These are phyloP conservation scores for Mediolabrus comicus DNA, from an alignment of 108 stramenopile species.

Conservation along the genomic window DNA sequence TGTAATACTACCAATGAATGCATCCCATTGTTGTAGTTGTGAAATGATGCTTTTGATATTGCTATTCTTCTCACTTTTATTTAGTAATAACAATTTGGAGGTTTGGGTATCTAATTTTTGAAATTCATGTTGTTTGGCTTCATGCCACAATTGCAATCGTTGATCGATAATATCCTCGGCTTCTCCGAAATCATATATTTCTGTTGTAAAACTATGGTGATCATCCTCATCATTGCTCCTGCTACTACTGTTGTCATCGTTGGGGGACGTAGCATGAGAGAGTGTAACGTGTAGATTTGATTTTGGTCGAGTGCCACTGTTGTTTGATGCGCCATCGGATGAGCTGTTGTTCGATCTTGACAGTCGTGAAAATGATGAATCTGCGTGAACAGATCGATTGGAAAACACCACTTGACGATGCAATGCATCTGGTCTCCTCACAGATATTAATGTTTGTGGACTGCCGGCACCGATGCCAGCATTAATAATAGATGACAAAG, in stretches of 20 bases:
- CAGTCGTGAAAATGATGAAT: not conserved
- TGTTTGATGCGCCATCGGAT: not conserved
- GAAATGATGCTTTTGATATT: slow-evolving; percentile 1
- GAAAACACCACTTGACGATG: too few species aligned
- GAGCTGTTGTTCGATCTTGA: not conserved
- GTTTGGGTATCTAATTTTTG: not conserved
- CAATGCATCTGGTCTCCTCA: too few species aligned
- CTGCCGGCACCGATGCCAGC: too few species aligned
- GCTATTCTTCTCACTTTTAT: not conserved
- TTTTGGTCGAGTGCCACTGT: not conserved
- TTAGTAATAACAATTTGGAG: not conserved
- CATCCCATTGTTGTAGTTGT: slow-evolving; percentile 20
- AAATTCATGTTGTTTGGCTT: slow-evolving; percentile 1
- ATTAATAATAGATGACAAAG: too few species aligned
- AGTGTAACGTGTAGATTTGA: not conserved
- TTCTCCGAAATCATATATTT: not conserved
- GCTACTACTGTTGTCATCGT: not conserved
- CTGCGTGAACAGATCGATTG: not conserved
- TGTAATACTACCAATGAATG: slow-evolving; percentile 5
- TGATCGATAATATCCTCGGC: not conserved
- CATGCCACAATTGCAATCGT: slow-evolving; percentile 8
- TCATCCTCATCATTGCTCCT: too few species aligned
- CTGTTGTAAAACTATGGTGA: not conserved
- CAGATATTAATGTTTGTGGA: too few species aligned
- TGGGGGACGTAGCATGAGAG: not conserved